Base-by-base conservation (phyloP, 2,329 filamentous ascomycete species). In the Apiospora sp. region DNA sequence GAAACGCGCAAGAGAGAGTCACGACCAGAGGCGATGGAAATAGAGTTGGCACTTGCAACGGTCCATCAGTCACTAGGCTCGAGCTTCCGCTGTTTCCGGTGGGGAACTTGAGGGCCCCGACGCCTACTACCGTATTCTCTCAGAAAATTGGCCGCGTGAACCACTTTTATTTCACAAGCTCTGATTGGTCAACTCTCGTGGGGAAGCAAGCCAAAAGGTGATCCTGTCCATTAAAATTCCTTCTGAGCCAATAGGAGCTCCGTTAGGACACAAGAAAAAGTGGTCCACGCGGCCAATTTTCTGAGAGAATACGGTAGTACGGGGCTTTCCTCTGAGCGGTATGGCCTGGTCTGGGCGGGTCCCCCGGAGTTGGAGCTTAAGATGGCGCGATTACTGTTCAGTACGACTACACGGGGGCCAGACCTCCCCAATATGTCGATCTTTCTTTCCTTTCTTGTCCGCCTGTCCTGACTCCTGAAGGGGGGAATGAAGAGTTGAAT, bases 31-130 rank as follows among this genome's bases (percentile, higher is more conserved):
- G 34, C 30, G 34, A 64, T 41, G 34, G 58, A 14, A 64, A 64
- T 37, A 64, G 58, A 64, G 58, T 64, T 41, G 30, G 58, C 58
- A 12, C 58, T 64, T 64, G 58, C 58, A 41, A 64, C 30, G 58
- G 22, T 24, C 58, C 12, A 64, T 22, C 3, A 10, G 34, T 7
- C 34, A 34, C 58, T 64, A 64, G 58, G 30, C 58, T 41, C 34
- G 34, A 64, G 58, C 5, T 41, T 37, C 58, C 58, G 58, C 58
- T 41, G 19, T 13, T 41, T 64, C 58, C 58, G 58, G 58, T 64
- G 58, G 58, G 7, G 1, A 14, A n/a, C 30, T 64, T 22, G 54
- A 34, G n/a, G 54, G n/a, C n/a, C n/a, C n/a, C n/a, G n/a, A n/a
- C n/a, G n/a, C n/a, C n/a, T n/a, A n/a, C n/a, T n/a, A 7, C 48